These are phyloP conservation scores for Aureobasidium sp. DNA, from an alignment of 2,329 filamentous ascomycete species.

Conservation along the genomic window DNA sequence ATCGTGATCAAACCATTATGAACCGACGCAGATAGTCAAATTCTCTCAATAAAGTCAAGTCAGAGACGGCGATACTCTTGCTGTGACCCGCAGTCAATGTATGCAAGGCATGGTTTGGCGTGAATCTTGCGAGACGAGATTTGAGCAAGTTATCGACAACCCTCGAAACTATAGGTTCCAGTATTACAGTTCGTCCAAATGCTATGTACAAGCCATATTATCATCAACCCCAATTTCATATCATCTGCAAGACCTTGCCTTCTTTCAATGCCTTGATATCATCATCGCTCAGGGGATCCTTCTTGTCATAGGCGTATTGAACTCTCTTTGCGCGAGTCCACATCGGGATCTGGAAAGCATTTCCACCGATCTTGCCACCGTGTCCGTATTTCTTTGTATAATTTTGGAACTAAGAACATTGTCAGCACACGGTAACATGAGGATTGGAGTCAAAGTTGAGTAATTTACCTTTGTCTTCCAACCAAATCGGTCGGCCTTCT, in stretches of 20 bases:
- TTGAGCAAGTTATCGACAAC: not conserved
- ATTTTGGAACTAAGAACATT: not conserved
- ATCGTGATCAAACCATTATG: too few relatives aligned
- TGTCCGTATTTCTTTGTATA: not conserved
- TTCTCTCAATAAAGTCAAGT: too few relatives aligned
- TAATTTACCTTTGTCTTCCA: constrained; percentile 15
- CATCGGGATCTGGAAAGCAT: not conserved
- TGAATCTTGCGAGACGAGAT: too few relatives aligned
- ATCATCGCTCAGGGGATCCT: not conserved
- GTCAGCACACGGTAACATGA: not conserved
- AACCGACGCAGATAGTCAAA: too few relatives aligned
- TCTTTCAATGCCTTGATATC: constrained; percentile 1
- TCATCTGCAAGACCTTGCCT: constrained; percentile 22
- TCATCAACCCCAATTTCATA: not conserved
- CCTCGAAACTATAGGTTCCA: too few relatives aligned
- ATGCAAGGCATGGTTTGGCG: too few relatives aligned
- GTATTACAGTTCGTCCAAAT: not conserved
- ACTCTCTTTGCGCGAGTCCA: constrained; percentile 2
- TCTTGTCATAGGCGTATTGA: not conserved
- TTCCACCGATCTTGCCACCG: not conserved
- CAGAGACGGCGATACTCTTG: too few relatives aligned
- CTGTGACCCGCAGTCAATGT: too few relatives aligned
- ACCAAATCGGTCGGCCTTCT: constrained; percentile 7
- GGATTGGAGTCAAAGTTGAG: not conserved
- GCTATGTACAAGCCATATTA: not conserved